Base-by-base conservation (phyloP, 768 basidiomycete genomes). In the Tricholoma furcatifolium region DNA sequence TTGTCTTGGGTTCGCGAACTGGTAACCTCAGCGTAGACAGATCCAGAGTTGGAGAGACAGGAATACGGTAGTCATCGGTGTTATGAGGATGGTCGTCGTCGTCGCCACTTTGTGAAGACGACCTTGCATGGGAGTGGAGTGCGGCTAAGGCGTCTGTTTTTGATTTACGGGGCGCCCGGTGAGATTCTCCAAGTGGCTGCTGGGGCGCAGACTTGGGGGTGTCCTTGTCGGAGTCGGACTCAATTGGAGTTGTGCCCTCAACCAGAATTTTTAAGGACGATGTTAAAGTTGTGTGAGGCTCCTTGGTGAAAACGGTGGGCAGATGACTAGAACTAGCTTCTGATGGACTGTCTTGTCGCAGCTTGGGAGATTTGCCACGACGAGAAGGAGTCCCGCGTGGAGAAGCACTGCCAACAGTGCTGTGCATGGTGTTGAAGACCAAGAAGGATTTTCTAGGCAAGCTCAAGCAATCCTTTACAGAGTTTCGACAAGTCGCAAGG, bases 91-190 rank as follows among this genome's bases (percentile, higher is more conserved):
- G 62, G 59, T 80, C 78, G 53, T 73, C 70, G 55, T 84, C 82
- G 58, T 83, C 84, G 54, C 77, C 74, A 45, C 78, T 74, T 55
- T 74, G 66, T 36, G 82, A 79, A 51, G 79, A 72, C 23, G 82
- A 79, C 67, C 79, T 74, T 35, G 81, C 80, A 53, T 87, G 85
- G 61, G 75, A 81, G 68, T 85, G 85, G 50, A 93, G 72, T 20
- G 91, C 91, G 24, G 82, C 88, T 30, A 93, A 74, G 51, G 91
- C 91, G 61, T 93, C 88, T 36, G 86, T 91, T 80, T 93, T 93
- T 61, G 90, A 92, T 78, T 92, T 92, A 68, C 91, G 86, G 47
- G 91, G 90, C 34, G 91, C 88, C 53, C 91, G 81, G 70, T 78
- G 81, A 36, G 78, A 70, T 60, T 82, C 79, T 53, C 66, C 60